Percentiles rank a stretch among this genome's conserved stretches.
Conservation (phyloP, 805 yeast genomes). For the Pichia nanzhaoensis region DNA sequence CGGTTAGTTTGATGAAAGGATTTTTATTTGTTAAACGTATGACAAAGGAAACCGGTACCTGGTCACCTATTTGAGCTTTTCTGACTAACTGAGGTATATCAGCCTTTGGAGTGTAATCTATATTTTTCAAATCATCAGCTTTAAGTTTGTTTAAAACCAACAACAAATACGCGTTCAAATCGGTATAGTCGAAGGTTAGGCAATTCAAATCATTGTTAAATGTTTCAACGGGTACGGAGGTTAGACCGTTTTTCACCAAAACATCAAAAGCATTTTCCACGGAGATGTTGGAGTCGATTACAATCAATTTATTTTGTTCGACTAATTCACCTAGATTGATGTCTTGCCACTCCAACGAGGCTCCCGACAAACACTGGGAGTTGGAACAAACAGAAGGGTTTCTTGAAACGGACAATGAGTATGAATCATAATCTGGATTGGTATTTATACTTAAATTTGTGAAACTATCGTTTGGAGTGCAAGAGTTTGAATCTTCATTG, state of each 20-base stretch:
- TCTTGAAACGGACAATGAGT: constrained; percentile 27
- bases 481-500: not conserved
- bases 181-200: constrained; percentile 86
- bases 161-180: constrained; percentile 78
- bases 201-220: constrained; percentile 55
- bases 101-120: constrained; percentile 30
- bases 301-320: constrained; percentile 69
- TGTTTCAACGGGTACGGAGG: constrained; percentile 76
- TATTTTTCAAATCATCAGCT: constrained; percentile 31
- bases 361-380: constrained; percentile 24
- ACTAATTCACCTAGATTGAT: constrained; percentile 66
- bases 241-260: constrained; percentile 62
- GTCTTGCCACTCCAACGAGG: constrained; percentile 60
- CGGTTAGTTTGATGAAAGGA: constrained; percentile 75
- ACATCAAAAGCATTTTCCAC: constrained; percentile 88
- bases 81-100: constrained; percentile 38
- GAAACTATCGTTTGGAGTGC: constrained; percentile 1
- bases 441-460: constrained; percentile 7
- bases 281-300: constrained; percentile 57
- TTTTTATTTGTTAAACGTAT: constrained; percentile 80
- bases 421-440: not conserved
- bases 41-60: constrained; percentile 87
- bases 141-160: constrained; percentile 70
- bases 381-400: constrained; percentile 33
- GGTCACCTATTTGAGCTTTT: constrained; percentile 78